Conservation (phyloP, 345 rosid species). For the Euphorbia pulcherrima region DNA sequence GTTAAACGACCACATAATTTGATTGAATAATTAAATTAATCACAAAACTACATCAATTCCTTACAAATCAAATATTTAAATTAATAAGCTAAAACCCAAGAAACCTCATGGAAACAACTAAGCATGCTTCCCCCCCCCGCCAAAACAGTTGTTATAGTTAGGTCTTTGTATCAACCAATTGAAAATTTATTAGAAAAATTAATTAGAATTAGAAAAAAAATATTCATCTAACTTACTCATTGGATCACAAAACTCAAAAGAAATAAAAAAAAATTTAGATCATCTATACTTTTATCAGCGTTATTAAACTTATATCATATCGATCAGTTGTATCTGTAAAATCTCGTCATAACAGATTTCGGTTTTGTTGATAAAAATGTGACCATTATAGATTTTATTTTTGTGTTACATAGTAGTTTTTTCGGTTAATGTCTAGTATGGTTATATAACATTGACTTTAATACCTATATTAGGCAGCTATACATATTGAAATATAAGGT, state of each 20-base stretch:
- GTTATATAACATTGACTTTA: too few relatives aligned
- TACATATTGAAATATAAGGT: too few relatives aligned
- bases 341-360: too few relatives aligned
- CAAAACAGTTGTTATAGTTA: constrained; percentile 31
- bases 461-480: too few relatives aligned
- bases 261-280: not conserved
- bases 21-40: too few relatives aligned
- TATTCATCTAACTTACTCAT: not conserved
- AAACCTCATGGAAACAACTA: constrained; percentile 36
- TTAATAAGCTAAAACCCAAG: constrained; percentile 4
- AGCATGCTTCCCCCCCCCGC: constrained; percentile 30
- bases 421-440: too few relatives aligned
- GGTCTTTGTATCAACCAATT: constrained; percentile 30
- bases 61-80: not conserved
- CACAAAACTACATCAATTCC: not conserved
- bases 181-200: not conserved
- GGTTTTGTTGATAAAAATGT: too few relatives aligned
- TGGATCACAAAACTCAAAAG: not conserved
- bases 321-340: too few relatives aligned
- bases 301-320: too few relatives aligned
- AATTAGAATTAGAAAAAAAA: not conserved
- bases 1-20: not conserved
- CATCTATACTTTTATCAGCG: too few relatives aligned
- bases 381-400: too few relatives aligned
- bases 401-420: too few relatives aligned